Base-by-base conservation (phyloP, 192 early-diverging fungal species). In the Chytriomyces hyalinus region DNA sequence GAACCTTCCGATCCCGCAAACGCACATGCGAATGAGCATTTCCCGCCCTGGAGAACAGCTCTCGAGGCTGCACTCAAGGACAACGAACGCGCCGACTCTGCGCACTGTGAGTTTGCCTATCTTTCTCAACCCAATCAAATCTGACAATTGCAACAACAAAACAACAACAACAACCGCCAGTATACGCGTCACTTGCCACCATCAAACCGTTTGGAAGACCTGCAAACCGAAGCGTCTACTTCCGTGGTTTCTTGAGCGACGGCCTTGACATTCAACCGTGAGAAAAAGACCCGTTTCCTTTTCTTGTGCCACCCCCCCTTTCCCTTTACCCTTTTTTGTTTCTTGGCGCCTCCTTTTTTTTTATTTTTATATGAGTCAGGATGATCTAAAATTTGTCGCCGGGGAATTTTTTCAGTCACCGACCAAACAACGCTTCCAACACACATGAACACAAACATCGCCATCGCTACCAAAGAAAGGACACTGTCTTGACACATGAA, bases 161-260 rank as follows among this genome's bases (percentile, higher is more conserved):
- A 57, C 13, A 57, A 13, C 24, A 0, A 26, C 24, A 26, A 26
- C 24, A 26, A 26, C 60, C 24, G 24, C 24, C 24, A 77, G 76
- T 77, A 7, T 82, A 73, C 59, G 80, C 77, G 6, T 75, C 76
- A 20, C 77, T 82, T 4, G 80, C 80, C 20, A 82, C 80, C 53
- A 79, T 82, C 71, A 82, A 82, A 49, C 20, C 80, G 9, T 79
- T 73, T 60, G 80, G 78, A 7, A 76, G 80, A 5, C 80, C 80
- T 4, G 72, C 80, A 20, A 82, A 82, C 64, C 69, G 77, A 17
- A 61, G 63, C 70, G 71, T 82, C n/a, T 78, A 69, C 51, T 82
- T 82, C 77, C 28, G 80, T 6, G 80, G 80, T 15, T 82, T 82
- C 65, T 63, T 82, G 17, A 70, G 68, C 20, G 73, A 82, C 61